A percentile compares a stretch with the other conserved stretches of the same genome.
Conservation (phyloP, 345 rosid species). For the Streptanthus diversifolius region DNA sequence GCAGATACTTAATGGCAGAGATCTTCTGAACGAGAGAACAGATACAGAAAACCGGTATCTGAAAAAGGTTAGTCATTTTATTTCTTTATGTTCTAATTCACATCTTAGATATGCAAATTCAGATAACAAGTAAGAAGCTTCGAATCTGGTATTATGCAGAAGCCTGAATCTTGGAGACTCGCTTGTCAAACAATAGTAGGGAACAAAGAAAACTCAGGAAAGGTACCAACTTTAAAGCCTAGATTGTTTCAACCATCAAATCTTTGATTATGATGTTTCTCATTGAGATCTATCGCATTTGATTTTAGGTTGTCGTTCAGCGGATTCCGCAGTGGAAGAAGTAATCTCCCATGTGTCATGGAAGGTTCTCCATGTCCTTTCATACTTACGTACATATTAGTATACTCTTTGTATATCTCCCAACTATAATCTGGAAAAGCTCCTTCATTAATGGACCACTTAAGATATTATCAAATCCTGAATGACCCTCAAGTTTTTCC, state of each 20-base stretch:
- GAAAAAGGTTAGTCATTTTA: conserved; percentile 47
- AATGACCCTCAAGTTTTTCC: conserved; percentile 54
- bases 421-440: conserved; percentile 57
- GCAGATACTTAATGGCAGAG: conserved; percentile 73
- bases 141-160: neutral
- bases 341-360: conserved; percentile 21
- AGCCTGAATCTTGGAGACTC: neutral
- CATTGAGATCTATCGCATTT: neutral
- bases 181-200: neutral
- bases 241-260: neutral
- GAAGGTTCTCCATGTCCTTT: conserved; percentile 27
- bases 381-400: conserved; percentile 25
- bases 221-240: neutral
- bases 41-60: conserved; percentile 57
- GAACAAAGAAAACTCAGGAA: neutral
- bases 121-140: neutral
- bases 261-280: neutral
- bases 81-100: neutral
- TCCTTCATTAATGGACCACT: conserved; percentile 72
- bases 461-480: conserved; percentile 27
- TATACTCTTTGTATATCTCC: conserved; percentile 44
- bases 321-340: conserved; percentile 93
- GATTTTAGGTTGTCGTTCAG: conserved; percentile 68
- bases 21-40: conserved; percentile 77
- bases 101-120: neutral